Evolutionary conservation across 345 rosid genomes (phyloP), one percentile per base, ranked within the genome.

Genomic region (Draba incana): DNA sequence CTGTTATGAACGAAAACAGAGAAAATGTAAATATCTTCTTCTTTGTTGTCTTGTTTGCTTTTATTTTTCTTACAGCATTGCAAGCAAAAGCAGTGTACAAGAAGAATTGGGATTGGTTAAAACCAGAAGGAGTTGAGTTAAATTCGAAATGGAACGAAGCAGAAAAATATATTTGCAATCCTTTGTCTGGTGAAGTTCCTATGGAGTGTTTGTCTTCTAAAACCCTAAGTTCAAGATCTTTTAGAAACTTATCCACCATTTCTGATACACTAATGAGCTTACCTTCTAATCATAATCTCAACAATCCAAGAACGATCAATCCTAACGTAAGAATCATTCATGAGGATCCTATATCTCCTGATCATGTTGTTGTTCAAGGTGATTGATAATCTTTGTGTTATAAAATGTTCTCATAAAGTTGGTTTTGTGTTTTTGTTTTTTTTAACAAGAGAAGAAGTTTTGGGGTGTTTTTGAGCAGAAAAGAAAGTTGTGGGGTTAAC

Each of bases 141-240:
- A 80, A 92, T 62, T 87, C 98, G 6, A 89, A 92, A 51, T 92
- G 98, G 98, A 84, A 82, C 60, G 96, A 92, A 67, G 98, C 98
- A 10, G 96, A 92, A 82, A 88, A 84, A 48, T 92, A 92, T 62
- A 92, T 92, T 10, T 77, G 90, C 70, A 92, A 92, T 57, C 98
- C 98, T 31, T 81, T 81, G 24, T 92, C 98, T 47, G 96, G 98
- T 49, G 85, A 87, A 72, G 84, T 89, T 27, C 98, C 98, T 6
- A 75, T 81, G 85, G 98, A 88, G 72, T 92, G 98, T 76, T 73
- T 92, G 14, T 89, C 98, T 11, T 84, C 94, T 7, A 88, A 83
- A 78, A 83, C 94, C 13, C 70, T 87, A 0, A 76, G 82, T 12
- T 83, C 80, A 31, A 84, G 88, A 78, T 88, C 93, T 11, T 88